Base-by-base conservation (phyloP, 495 filamentous ascomycete species). In the Cladorrhinum samala region DNA sequence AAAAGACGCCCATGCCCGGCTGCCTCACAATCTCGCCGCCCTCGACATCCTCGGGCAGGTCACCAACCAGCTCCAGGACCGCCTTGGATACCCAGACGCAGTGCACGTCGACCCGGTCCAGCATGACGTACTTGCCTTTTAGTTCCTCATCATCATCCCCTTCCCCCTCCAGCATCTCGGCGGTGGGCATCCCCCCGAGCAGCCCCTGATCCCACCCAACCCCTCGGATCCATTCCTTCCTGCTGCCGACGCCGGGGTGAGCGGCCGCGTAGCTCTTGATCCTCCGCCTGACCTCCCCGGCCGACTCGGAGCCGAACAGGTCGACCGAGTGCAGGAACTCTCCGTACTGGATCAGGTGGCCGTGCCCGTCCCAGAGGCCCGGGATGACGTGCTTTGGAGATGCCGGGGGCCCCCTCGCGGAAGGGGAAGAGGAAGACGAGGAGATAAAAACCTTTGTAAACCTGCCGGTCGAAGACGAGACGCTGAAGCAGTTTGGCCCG, bases 361-460 rank as follows among this genome's bases (percentile, higher is more conserved):
- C 83, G 52, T 86, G 83, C 0, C 79, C 81, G 52, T 86, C 83
- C 77, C 82, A 85, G 3, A 86, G 61, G 0, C 83, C 83, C 0
- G 83, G 83, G 42, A 83, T 64, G 1, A 74, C 77, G 53, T 74
- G 13, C 6, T 11, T n/a, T n/a, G n/a, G n/a, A n/a, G n/a, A n/a
- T n/a, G n/a, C n/a, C n/a, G n/a, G n/a, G n/a, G n/a, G n/a, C n/a
- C n/a, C n/a, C n/a, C n/a, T n/a, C n/a, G n/a, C n/a, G n/a, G n/a
- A 17, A 23, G 14, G 14, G 16, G 9, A 14, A 9, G 42, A 48
- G 24, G 30, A 23, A 14, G 14, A 14, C 9, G 9, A 14, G 9
- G 42, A 48, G 24, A 25, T 19, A 14, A 72, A 72, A 9, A 70
- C 60, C 36, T 57, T 57, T 9, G 62, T 50, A 45, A 72, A 70